Base-by-base conservation (phyloP, 495 filamentous ascomycete species). In the Amphirosellinia nigrospora region DNA sequence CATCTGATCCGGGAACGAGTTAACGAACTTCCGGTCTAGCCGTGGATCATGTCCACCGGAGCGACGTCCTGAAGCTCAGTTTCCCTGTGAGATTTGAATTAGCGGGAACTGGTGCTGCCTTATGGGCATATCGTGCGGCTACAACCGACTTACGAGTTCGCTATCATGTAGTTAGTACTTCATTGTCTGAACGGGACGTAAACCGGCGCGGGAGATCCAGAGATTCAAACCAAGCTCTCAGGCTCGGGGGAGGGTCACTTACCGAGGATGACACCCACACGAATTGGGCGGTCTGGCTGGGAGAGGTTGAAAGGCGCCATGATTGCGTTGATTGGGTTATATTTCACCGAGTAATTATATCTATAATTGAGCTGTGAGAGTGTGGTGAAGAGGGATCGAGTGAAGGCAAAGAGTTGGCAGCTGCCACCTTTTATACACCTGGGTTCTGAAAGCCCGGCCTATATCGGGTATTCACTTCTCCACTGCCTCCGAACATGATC, bases 1-100 rank as follows among this genome's bases (percentile, higher is more conserved):
- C 28, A 72, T 32, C 6, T 28, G 11, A 39, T 65, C 58, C 3
- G 71, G 68, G 8, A 71, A 30, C 8, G 68, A 16, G 4, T 59
- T 7, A 45, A 73, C 4, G 26, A 73, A 74, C 21, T 28, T 28
- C 5, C 53, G 52, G 21, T 28, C 65, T 7, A 75, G 59, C 13
- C 70, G 63, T 73, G 19, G 46, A 75, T 48, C 60, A 75, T 52
- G 59, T 75, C 73, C 19, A 71, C 62, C 13, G 71, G 73, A 0
- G 68, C 73, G 28, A 75, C 41, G 41, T 75, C 73, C 7, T 59
- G 53, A 16, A 75, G 19, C n/a, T 75, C 73, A 30, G 73, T 75
- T 30, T 52, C 63, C 13, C 63, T 65, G 19, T 8, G 1, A 34
- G n/a, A 4, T 45, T 19, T 1, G 60, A 5, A 7, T 63, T 32